Evolutionary conservation across 1,139 yeast species (phyloP), one percentile per base, ranked within the genome.

Genomic region (Sugiyamaella paludigena): DNA sequence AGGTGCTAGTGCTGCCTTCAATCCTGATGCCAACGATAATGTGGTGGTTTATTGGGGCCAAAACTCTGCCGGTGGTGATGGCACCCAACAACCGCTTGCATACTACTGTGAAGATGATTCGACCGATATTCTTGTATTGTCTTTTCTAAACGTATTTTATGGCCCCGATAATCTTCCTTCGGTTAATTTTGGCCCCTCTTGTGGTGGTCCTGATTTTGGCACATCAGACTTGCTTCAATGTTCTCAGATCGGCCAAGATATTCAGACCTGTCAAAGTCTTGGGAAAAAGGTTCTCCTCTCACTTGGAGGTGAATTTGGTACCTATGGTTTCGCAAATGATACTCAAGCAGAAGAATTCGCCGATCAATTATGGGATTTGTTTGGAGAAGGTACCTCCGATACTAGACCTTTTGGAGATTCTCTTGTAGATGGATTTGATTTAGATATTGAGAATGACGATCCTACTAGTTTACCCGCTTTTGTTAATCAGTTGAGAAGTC

Each of bases 21-120:
- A 56, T 40, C 48, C 49, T 46, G 40, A 48, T 13, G 45, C 49
- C n/a, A 39, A 51, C 28, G 32, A 47, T 36, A 82, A 83, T 58
- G 78, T 86, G 40, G 95, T 84, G 13, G 77, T 85, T 7, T 89
- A 88, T 70, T 89, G 96, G 96, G 97, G 97, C 44, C 97, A 89
- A 70, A 79, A 80, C 61, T 81, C 92, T n/a, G 85, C 80, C 28
- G 70, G 70, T 30, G 60, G 77, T 40, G 94, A 87, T 68, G 26
- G 34, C 26, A 35, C 43, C 16, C 48, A 45, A 28, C 72, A 79
- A 57, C 67, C 78, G 9, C 74, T 89, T 48, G 77, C 80, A 11
- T 68, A 74, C 48, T 87, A 88, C 73, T 89, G 96, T 74, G 72
- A 76, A 52, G 74, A 80, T 40, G 76, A 79, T 49, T 77, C 81